A percentile compares a stretch with the other conserved stretches of the same genome.
These are phyloP conservation scores for Clarireedia monteithiana DNA, from an alignment of 2,329 filamentous ascomycete species.

Conservation along the genomic window DNA sequence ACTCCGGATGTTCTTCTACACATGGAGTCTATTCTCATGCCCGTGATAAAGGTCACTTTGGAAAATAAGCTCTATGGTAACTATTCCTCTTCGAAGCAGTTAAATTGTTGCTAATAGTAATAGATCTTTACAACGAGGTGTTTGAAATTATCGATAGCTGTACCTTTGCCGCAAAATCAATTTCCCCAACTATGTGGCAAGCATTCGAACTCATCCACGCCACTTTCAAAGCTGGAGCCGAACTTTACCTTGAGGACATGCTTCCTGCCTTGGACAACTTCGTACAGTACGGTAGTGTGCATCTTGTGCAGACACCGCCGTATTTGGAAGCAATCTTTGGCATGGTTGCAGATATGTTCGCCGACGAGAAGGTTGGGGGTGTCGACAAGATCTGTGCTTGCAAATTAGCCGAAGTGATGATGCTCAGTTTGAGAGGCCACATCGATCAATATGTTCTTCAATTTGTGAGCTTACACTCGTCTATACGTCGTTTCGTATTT, in stretches of 20 bases:
- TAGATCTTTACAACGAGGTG: constrained; percentile 92
- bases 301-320: constrained; percentile 72
- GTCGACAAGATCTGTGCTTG: constrained; percentile 95
- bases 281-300: constrained; percentile 80
- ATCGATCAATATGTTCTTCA: constrained; percentile 83
- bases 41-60: constrained; percentile 89
- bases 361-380: constrained; percentile 82
- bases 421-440: constrained; percentile 85
- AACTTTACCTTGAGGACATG: constrained; percentile 98
- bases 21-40: constrained; percentile 93
- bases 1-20: constrained; percentile 92
- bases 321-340: constrained; percentile 85
- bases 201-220: constrained; percentile 95
- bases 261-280: constrained; percentile 96
- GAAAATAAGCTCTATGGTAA: constrained; percentile 93
- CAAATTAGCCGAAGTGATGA: constrained; percentile 94
- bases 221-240: constrained; percentile 94
- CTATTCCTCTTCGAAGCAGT: background rate
- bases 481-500: background rate
- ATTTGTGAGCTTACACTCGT: constrained; percentile 42
- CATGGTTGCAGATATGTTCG: constrained; percentile 94
- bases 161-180: constrained; percentile 93
- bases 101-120: constrained; percentile 15
- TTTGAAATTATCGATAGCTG: constrained; percentile 99
- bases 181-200: constrained; percentile 96